Conservation (phyloP, 768 basidiomycete genomes). For the Tricholoma saponaceum region DNA sequence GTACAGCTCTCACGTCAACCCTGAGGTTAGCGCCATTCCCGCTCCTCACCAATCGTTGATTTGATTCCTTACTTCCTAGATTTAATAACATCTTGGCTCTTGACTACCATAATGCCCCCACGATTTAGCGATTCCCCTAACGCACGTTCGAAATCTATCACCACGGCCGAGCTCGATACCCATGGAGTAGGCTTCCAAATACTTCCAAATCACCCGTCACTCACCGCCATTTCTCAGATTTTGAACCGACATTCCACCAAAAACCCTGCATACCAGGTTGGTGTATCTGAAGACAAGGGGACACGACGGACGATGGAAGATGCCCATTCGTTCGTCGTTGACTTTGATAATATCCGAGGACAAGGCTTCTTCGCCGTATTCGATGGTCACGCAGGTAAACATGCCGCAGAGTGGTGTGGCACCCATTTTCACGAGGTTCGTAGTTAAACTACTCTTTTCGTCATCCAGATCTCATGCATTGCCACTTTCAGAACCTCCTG, state of each 20-base stretch:
- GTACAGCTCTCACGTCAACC: background rate
- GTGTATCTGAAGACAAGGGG: conserved; percentile 82
- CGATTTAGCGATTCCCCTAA: conserved; percentile 62
- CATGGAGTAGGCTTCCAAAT: conserved; percentile 53
- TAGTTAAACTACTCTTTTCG: background rate
- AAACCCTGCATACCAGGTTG: conserved; percentile 64
- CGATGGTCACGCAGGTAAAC: conserved; percentile 97
- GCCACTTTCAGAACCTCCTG: conserved; percentile 45
- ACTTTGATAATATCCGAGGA: conserved; percentile 85
- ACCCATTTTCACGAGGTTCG: conserved; percentile 88
- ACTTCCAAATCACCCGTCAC: background rate
- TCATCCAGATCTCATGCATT: background rate
- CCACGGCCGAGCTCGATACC: conserved; percentile 73
- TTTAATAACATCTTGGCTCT: background rate
- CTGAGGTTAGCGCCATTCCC: background rate
- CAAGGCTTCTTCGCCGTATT: conserved; percentile 99
- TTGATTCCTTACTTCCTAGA: background rate
- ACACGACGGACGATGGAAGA: conserved; percentile 95
- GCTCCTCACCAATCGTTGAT: background rate
- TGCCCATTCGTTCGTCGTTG: conserved; percentile 92
- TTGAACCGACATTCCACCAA: conserved; percentile 73
- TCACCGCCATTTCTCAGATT: conserved; percentile 35
- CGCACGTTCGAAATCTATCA: conserved; percentile 79
- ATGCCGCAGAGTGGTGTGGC: conserved; percentile 99
- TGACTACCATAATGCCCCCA: conserved; percentile 24